These are phyloP conservation scores for Musa troglodytarum DNA, from an alignment of 176 grass and related monocot genomes.

Conservation along the genomic window DNA sequence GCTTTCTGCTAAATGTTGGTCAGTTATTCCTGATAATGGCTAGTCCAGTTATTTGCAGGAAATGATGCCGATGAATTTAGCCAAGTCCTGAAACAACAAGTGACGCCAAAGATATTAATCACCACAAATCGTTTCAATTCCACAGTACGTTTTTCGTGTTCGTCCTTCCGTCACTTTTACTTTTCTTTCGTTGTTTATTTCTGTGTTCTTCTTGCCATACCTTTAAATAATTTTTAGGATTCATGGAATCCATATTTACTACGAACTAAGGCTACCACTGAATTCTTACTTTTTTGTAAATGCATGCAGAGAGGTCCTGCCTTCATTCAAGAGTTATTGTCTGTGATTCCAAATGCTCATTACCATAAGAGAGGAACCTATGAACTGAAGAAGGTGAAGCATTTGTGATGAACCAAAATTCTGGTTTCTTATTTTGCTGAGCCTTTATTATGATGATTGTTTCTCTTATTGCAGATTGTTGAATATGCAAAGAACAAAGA, in stretches of 20 bases:
- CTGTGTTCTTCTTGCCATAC: too few relatives aligned
- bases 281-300: too few relatives aligned
- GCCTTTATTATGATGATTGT: constrained; percentile 10
- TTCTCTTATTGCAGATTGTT: constrained; percentile 52
- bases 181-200: neutral
- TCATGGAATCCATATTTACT: neutral
- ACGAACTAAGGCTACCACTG: neutral
- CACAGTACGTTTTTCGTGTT: constrained; percentile 29
- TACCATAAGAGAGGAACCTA: constrained; percentile 87
- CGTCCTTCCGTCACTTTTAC: neutral
- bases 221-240: too few relatives aligned
- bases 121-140: constrained; percentile 64
- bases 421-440: neutral
- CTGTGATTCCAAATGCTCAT: constrained; percentile 80
- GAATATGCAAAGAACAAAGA: constrained; percentile 83
- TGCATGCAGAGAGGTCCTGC: constrained; percentile 59
- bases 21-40: too few relatives aligned
- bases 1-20: too few relatives aligned
- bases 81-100: constrained; percentile 57
- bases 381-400: constrained; percentile 87
- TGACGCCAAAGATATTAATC: constrained; percentile 64
- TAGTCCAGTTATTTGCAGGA: constrained; percentile 57
- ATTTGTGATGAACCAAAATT: neutral
- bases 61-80: constrained; percentile 95
- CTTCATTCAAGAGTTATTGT: constrained; percentile 76